Evolutionary conservation across 2,329 filamentous ascomycete species (phyloP).

Genomic region (Neopestalotiopsis sp.): DNA sequence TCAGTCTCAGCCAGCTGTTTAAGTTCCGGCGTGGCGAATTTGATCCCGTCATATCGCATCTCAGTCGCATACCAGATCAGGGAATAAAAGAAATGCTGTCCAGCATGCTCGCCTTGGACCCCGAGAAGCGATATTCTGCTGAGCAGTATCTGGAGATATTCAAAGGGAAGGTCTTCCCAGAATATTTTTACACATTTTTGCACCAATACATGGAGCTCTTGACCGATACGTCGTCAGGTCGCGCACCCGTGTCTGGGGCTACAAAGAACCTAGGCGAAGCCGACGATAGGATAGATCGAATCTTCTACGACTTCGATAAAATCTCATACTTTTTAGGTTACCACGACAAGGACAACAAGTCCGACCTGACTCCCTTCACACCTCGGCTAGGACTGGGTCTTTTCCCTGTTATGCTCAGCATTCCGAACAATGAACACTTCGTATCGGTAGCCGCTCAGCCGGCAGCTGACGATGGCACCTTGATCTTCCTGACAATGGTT

Average conservation of each 20-base stretch:
- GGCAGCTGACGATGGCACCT: conserved; percentile 81
- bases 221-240: conserved; percentile 85
- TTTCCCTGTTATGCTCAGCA: conserved; percentile 83
- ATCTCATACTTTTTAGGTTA: conserved; percentile 93
- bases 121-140: conserved; percentile 88
- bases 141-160: conserved; percentile 94
- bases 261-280: conserved; percentile 80
- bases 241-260: conserved; percentile 70
- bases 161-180: conserved; percentile 89
- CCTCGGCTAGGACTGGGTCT: conserved; percentile 61
- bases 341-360: conserved; percentile 50
- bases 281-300: conserved; percentile 90
- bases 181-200: conserved; percentile 96
- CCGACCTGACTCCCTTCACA: conserved; percentile 39
- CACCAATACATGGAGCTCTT: conserved; percentile 98
- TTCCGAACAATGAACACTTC: conserved; percentile 82
- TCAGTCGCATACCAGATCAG: conserved; percentile 85
- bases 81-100: conserved; percentile 87
- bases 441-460: conserved; percentile 65
- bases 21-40: conserved; percentile 94
- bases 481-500: conserved; percentile 89
- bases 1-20: conserved; percentile 94
- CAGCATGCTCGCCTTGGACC: conserved; percentile 96
- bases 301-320: conserved; percentile 96
- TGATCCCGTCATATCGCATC: conserved; percentile 79